These are phyloP conservation scores for Botrytis pseudocinerea DNA, from an alignment of 2,329 filamentous ascomycete genomes.

Conservation along the genomic window DNA sequence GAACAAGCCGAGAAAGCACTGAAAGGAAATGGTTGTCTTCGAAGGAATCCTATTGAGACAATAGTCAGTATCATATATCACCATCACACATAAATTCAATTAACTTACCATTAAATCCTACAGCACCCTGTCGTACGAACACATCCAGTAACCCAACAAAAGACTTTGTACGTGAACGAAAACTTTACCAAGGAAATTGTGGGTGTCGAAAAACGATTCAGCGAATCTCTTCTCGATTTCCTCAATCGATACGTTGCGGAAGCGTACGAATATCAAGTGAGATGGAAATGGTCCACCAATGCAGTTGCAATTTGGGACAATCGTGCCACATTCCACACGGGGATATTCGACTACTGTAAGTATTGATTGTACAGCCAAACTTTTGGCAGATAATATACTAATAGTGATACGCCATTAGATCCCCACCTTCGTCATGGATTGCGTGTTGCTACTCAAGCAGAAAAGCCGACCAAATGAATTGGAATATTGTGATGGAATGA, in stretches of 20 bases:
- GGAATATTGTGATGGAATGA: background rate
- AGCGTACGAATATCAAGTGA: constrained; percentile 36
- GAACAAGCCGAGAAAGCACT: constrained; percentile 15
- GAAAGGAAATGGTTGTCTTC: constrained; percentile 26
- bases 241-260: constrained; percentile 33
- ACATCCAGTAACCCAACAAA: constrained; percentile 37
- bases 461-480: constrained; percentile 54
- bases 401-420: background rate
- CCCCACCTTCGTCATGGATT: constrained; percentile 60
- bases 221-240: constrained; percentile 34
- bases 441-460: constrained; percentile 67
- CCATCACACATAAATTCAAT: background rate
- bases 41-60: constrained; percentile 37
- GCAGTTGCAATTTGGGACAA: constrained; percentile 38
- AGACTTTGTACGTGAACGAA: constrained; percentile 35
- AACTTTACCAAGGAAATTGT: constrained; percentile 33
- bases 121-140: constrained; percentile 39
- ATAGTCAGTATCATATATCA: constrained; percentile 8
- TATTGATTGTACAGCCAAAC: background rate
- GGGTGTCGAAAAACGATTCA: constrained; percentile 36
- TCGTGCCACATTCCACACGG: constrained; percentile 24
- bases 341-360: constrained; percentile 22
- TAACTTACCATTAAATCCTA: constrained; percentile 7
- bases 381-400: constrained; percentile 2
- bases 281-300: constrained; percentile 37